Evolutionary conservation across 2,329 filamentous ascomycete species (phyloP).

Genomic region (Knoxdaviesia capensis): DNA sequence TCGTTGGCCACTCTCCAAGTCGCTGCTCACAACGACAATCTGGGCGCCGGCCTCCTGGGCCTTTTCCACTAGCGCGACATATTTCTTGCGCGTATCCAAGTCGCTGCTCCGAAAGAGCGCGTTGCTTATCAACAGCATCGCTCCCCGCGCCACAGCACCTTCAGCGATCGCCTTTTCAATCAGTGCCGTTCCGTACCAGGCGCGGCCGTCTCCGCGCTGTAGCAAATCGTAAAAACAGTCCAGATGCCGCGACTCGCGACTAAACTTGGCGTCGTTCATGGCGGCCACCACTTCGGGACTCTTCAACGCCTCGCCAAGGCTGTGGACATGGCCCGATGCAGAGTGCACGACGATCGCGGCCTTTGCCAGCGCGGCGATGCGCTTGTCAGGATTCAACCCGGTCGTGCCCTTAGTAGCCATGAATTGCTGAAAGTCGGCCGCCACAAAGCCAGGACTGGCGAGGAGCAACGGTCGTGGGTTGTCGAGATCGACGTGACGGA

Average conservation of each 20-base stretch:
- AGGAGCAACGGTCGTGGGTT: conserved; percentile 55
- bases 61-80: conserved; percentile 70
- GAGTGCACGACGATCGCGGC: conserved; percentile 60
- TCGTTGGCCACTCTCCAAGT: conserved; percentile 81
- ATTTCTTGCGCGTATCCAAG: conserved; percentile 54
- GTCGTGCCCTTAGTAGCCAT: conserved; percentile 28
- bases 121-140: conserved; percentile 72
- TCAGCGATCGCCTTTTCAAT: conserved; percentile 69
- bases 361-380: conserved; percentile 39
- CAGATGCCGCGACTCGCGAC: conserved; percentile 65
- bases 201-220: conserved; percentile 66
- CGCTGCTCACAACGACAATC: conserved; percentile 54
- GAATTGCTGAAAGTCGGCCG: conserved; percentile 60
- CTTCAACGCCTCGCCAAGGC: conserved; percentile 69
- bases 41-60: conserved; percentile 70
- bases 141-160: conserved; percentile 73
- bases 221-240: conserved; percentile 64
- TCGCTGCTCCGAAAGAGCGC: conserved; percentile 70
- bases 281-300: conserved; percentile 58
- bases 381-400: conserved; percentile 33
- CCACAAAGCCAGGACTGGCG: conserved; percentile 78
- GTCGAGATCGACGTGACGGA: conserved; percentile 58
- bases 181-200: conserved; percentile 75
- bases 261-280: conserved; percentile 74
- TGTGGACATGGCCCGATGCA: conserved; percentile 70